A percentile compares a stretch with the other conserved stretches of the same genome.
Conservation (phyloP, 2,329 filamentous ascomycete species). For the Penicillium sp. region DNA sequence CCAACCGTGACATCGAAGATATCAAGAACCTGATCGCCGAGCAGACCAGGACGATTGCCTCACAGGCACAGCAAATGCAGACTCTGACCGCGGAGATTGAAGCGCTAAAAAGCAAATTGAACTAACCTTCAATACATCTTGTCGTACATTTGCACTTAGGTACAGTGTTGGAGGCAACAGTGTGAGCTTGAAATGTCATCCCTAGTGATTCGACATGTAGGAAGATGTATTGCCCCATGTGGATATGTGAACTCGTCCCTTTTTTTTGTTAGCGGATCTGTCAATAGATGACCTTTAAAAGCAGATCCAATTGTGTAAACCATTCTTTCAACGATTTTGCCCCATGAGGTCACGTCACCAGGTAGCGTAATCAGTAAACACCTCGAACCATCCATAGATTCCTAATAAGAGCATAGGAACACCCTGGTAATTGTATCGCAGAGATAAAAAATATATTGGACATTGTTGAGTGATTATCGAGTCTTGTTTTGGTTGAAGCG, state of each 20-base stretch:
- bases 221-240: constrained; percentile 17
- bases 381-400: too few relatives aligned
- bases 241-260: constrained; percentile 20
- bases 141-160: too few relatives aligned
- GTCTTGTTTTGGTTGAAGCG: too few relatives aligned
- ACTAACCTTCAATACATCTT: constrained; percentile 28
- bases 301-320: neutral
- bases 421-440: too few relatives aligned
- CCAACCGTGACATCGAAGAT: constrained; percentile 67
- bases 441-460: too few relatives aligned
- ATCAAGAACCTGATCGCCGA: constrained; percentile 75
- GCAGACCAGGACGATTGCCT: constrained; percentile 72
- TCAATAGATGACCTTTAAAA: constrained; percentile 25
- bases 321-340: neutral
- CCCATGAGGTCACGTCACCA: neutral
- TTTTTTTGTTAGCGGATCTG: constrained; percentile 24
- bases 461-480: too few relatives aligned
- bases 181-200: constrained; percentile 11
- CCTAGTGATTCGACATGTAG: constrained; percentile 13
- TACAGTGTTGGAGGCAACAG: constrained; percentile 5
- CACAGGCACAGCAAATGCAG: constrained; percentile 73
- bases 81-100: constrained; percentile 71
- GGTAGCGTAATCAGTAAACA: neutral
- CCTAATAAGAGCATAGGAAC: too few relatives aligned
- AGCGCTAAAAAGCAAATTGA: constrained; percentile 72